Evolutionary conservation across 164 flowering plant species (phyloP).

Genomic region (Amborella trichopoda): DNA sequence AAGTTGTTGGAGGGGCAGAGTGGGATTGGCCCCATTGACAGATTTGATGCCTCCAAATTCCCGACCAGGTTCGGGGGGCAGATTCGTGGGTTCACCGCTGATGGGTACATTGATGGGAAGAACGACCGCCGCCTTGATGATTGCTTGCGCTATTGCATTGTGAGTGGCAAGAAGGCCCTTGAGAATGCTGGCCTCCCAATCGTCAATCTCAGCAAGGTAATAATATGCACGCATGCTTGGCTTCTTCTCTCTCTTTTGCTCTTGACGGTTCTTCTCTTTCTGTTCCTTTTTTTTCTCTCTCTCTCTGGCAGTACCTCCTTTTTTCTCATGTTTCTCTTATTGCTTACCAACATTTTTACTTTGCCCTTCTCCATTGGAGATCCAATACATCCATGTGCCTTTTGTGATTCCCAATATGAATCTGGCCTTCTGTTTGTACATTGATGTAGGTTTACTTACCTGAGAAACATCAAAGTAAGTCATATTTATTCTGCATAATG

Average conservation of each 20-base stretch:
- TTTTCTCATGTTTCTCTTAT: no score
- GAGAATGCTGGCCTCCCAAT: constrained; percentile 63
- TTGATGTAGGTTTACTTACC: no score
- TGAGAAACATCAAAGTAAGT: no score
- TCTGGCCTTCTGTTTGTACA: no score
- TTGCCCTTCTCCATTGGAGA: no score
- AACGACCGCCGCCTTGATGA: constrained; percentile 82
- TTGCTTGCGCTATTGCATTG: constrained; percentile 71
- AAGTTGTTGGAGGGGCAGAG: constrained; percentile 61
- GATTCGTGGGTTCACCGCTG: constrained; percentile 59
- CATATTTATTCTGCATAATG: no score
- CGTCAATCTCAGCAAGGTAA: constrained; percentile 40
- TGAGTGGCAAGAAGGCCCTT: constrained; percentile 82
- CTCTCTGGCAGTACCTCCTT: no score
- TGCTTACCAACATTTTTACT: no score
- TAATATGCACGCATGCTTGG: background rate
- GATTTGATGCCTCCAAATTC: constrained; percentile 85
- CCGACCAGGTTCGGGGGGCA: constrained; percentile 90
- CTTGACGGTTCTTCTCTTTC: background rate
- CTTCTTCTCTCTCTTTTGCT: background rate
- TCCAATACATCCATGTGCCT: no score
- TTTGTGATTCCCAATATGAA: background rate
- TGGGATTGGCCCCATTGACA: constrained; percentile 55
- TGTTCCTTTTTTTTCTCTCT: background rate
- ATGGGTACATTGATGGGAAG: constrained; percentile 85